phyloP scores from a whole-genome alignment of 75 land plant genomes.

The Azolla pinnata region DNA sequence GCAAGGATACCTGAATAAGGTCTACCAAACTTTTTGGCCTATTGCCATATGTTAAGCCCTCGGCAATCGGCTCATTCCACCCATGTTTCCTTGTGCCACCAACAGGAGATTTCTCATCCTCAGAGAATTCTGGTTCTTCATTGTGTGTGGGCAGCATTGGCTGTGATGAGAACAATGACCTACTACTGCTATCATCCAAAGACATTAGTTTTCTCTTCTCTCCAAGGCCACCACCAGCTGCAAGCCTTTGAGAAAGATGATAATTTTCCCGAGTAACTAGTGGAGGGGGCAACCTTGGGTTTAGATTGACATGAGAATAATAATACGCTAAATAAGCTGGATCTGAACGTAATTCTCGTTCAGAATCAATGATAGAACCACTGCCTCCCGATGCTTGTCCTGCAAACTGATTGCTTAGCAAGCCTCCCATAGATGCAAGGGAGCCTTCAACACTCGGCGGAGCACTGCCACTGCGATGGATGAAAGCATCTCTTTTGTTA shows the following conservation, averaged over 20 bases:
- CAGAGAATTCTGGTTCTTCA: slow-evolving; percentile 54
- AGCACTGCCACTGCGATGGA: slow-evolving; percentile 85
- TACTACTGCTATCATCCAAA: slow-evolving; percentile 53
- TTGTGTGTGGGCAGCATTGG: slow-evolving; percentile 56
- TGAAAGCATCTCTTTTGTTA: slow-evolving; percentile 24
- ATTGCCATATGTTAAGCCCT: slow-evolving; percentile 27
- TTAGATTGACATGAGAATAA: slow-evolving; percentile 50
- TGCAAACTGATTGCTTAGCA: slow-evolving; percentile 3
- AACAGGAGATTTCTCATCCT: slow-evolving; percentile 58
- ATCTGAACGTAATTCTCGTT: slow-evolving; percentile 53
- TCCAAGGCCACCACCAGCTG: slow-evolving; percentile 30
- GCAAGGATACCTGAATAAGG: slow-evolving; percentile 55
- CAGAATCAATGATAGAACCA: slow-evolving; percentile 26
- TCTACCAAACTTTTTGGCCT: slow-evolving; percentile 76
- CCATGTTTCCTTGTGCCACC: slow-evolving; percentile 16
- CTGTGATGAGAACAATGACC: slow-evolving; percentile 33
- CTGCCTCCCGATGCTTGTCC: slow-evolving; percentile 10
- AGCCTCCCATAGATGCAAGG: slow-evolving; percentile 41
- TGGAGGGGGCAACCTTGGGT: slow-evolving; percentile 78
- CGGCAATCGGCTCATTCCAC: slow-evolving; percentile 19
- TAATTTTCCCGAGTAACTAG: slow-evolving; percentile 52
- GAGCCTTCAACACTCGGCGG: slow-evolving; percentile 98
- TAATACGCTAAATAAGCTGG: slow-evolving; percentile 63
- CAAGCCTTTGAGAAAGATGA: slow-evolving; percentile 46
- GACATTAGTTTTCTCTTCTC: slow-evolving; percentile 42